These are phyloP conservation scores for Jasminum sambac DNA, from an alignment of 257 asterid species.

Conservation along the genomic window DNA sequence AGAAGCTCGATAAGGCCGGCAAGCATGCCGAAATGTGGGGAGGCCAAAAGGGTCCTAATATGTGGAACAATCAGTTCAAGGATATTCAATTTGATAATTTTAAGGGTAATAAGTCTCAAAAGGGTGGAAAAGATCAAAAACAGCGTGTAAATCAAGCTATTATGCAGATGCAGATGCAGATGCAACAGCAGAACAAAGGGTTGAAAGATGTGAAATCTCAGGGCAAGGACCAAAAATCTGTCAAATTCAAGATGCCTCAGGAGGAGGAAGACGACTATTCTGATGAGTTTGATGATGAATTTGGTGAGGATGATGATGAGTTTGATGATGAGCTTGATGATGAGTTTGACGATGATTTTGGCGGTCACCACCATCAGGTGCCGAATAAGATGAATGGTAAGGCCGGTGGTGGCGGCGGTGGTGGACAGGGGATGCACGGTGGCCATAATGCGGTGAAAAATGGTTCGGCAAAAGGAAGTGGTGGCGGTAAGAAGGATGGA, in stretches of 20 bases:
- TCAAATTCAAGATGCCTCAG: constrained; percentile 51
- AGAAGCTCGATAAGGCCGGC: constrained; percentile 67
- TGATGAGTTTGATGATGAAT: constrained; percentile 37
- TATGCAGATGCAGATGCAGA: constrained; percentile 37
- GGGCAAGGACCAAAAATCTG: constrained; percentile 61
- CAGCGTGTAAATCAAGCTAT: constrained; percentile 28
- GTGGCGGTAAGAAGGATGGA: constrained; percentile 29
- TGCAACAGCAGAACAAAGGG: constrained; percentile 36
- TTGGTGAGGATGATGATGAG: constrained; percentile 23
- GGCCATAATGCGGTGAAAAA: constrained; percentile 31
- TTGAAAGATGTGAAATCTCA: constrained; percentile 35
- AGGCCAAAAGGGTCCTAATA: constrained; percentile 35
- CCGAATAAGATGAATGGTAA: constrained; percentile 25
- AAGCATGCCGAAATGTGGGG: constrained; percentile 78
- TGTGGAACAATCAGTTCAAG: constrained; percentile 44
- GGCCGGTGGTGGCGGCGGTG: constrained; percentile 35
- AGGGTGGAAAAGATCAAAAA: constrained; percentile 40
- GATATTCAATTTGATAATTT: constrained; percentile 42
- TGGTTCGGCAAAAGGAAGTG: constrained; percentile 33
- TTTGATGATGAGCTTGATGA: constrained; percentile 21
- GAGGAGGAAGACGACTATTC: constrained; percentile 33
- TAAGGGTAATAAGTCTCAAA: constrained; percentile 42
- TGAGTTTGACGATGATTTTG: constrained; percentile 38
- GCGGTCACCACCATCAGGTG: constrained; percentile 30
- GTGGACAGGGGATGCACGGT: constrained; percentile 25